Evolutionary conservation across 176 grass and related monocot species (phyloP), one percentile per base, ranked within the genome.

Genomic region (Pontederia crassipes): DNA sequence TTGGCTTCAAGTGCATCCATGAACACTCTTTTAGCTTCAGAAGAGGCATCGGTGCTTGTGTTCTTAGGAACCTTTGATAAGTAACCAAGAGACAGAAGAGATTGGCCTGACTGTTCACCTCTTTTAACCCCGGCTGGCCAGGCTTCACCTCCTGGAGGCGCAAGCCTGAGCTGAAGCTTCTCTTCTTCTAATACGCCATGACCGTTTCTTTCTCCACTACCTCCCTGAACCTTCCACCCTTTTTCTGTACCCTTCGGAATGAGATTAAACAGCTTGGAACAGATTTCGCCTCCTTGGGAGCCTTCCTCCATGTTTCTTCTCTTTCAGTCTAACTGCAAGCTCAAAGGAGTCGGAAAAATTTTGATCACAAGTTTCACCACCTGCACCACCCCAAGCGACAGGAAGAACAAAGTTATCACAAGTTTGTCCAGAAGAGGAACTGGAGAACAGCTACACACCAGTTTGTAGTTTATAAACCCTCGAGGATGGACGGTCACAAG

Each of bases 111-210:
- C 52, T 47, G 53, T 17, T 57, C 35, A 26, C 66, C 46, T 53
- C 56, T 69, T 35, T 47, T 53, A 29, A 46, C 35, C 52, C 12
- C 52, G 10, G 17, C 17, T 52, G 66, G 8, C 66, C 66, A 57
- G 6, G 55, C 66, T 18, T 69, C 29, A 46, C 17, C 66, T 46
- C 66, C 66, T 3, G 53, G 66, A 16, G 56, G 66, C 4, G 52
- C 66, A 47, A 69, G 66, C n/a, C 66, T 56, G 32, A 69, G 53
- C 17, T 69, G 52, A 8, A 69, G 66, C 11, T 69, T 69, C 17
- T 48, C 46, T 53, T 69, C 66, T 32, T 56, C 52, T 3, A 20
- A 49, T 0, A 50, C 51, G 11, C 28, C 48, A 10, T 28, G 51
- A 12, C 35, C 11, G 4, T 56, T 56, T 18, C 54, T 40, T 40